A percentile compares a stretch with the other conserved stretches of the same genome.
These are phyloP conservation scores for Diddensiella santjacobensis DNA, from an alignment of 805 yeast genomes.

Conservation along the genomic window DNA sequence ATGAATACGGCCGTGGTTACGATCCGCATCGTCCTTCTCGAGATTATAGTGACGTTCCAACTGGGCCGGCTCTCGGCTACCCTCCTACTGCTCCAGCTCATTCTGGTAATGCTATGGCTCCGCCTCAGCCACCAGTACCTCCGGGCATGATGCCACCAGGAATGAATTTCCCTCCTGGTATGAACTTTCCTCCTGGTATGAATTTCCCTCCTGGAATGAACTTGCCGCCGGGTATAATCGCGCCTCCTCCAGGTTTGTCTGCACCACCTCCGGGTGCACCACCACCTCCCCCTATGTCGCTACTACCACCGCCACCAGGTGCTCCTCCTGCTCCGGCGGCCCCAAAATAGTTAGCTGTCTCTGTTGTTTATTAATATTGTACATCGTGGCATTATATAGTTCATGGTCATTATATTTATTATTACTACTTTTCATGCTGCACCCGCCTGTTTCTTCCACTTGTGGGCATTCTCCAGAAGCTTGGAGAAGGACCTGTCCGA, in stretches of 20 bases:
- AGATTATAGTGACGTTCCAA: no score
- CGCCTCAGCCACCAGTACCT: constrained; percentile 33
- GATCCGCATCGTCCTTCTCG: no score
- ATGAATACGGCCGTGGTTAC: not conserved
- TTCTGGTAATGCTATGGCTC: no score
- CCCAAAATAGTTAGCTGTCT: no score
- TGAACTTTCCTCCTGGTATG: constrained; percentile 14
- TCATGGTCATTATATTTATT: no score
- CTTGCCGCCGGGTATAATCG: constrained; percentile 1
- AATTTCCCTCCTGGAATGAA: constrained; percentile 20
- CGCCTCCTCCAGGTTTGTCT: constrained; percentile 13
- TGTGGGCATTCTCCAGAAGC: constrained; percentile 46
- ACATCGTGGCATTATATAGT: no score
- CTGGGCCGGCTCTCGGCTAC: not conserved
- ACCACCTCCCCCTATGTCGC: constrained; percentile 22
- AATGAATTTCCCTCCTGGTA: constrained; percentile 26
- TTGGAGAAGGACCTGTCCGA: constrained; percentile 27
- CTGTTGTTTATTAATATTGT: no score
- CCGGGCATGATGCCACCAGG: constrained; percentile 30
- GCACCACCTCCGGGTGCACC: constrained; percentile 13
- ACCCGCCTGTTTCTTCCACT: constrained; percentile 39
- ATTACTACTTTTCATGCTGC: not conserved
- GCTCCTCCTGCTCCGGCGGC: constrained; percentile 16
- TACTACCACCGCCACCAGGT: constrained; percentile 22
- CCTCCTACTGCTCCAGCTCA: not conserved